Conservation (phyloP, 2,329 filamentous ascomycete genomes). For the Drechslerella coelobrocha region DNA sequence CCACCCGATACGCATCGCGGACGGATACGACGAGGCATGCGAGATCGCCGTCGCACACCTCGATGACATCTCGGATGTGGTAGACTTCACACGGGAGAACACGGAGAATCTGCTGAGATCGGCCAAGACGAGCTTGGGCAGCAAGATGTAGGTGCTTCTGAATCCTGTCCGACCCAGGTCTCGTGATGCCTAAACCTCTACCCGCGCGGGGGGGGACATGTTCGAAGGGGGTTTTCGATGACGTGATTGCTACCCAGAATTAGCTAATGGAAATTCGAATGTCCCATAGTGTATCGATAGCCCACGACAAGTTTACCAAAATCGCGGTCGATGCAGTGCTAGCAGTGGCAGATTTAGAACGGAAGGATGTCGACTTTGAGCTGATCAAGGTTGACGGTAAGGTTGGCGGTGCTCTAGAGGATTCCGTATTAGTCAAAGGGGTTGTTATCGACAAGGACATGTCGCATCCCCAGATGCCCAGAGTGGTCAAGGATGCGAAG, state of each 20-base stretch:
- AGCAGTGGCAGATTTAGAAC: constrained; percentile 92
- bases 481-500: constrained; percentile 92
- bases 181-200: constrained; percentile 1
- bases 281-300: constrained; percentile 77
- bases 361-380: constrained; percentile 98
- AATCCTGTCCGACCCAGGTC: constrained; percentile 11
- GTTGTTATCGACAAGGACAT: constrained; percentile 99
- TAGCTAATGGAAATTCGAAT: constrained; percentile 52
- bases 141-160: constrained; percentile 73
- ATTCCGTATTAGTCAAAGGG: constrained; percentile 92
- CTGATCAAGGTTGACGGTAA: constrained; percentile 99
- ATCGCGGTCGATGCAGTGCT: constrained; percentile 97
- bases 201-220: background rate
- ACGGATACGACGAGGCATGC: constrained; percentile 96
- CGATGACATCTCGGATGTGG: constrained; percentile 88
- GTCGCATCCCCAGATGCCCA: constrained; percentile 98
- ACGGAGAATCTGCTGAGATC: constrained; percentile 91
- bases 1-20: constrained; percentile 96
- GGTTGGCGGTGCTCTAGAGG: constrained; percentile 90
- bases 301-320: constrained; percentile 95
- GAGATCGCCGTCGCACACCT: constrained; percentile 93
- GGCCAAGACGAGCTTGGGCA: constrained; percentile 91
- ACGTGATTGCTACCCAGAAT: constrained; percentile 14
- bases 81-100: constrained; percentile 80
- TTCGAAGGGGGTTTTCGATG: background rate